A percentile compares a stretch with the other conserved stretches of the same genome.
These are phyloP conservation scores for Xylaria grammica DNA, from an alignment of 495 filamentous ascomycete genomes.

Conservation along the genomic window DNA sequence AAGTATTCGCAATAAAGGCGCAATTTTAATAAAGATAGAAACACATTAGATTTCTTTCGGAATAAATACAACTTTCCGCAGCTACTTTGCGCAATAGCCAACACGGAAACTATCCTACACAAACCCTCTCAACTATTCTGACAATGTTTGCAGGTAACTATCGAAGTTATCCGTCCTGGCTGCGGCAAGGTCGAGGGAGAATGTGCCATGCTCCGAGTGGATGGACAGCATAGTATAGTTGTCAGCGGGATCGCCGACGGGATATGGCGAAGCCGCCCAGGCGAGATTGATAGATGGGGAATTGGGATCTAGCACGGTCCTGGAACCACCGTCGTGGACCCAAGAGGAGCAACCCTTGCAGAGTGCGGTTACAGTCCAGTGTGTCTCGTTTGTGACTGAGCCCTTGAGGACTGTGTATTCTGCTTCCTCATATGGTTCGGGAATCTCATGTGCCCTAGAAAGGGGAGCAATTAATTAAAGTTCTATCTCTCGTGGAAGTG, in stretches of 20 bases:
- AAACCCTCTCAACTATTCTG: neutral
- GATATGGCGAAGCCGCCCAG: conserved; percentile 41
- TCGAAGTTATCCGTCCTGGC: conserved; percentile 47
- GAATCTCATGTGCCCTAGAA: conserved; percentile 31
- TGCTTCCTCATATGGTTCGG: conserved; percentile 32
- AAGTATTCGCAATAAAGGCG: neutral
- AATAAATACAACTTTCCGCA: neutral
- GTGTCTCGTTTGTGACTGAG: conserved; percentile 40
- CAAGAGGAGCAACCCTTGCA: conserved; percentile 44
- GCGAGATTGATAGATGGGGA: conserved; percentile 45
- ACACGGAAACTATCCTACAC: neutral
- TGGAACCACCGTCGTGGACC: conserved; percentile 30
- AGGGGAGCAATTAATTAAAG: neutral
- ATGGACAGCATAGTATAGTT: conserved; percentile 44
- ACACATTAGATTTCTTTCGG: neutral
- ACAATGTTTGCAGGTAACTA: conserved; percentile 6
- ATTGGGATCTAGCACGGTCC: conserved; percentile 39
- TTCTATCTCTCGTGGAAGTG: neutral
- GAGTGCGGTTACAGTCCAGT: conserved; percentile 45
- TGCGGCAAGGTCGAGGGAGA: conserved; percentile 40
- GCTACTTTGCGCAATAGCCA: neutral
- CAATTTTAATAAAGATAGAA: neutral
- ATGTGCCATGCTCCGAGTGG: conserved; percentile 46
- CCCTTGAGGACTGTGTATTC: conserved; percentile 41
- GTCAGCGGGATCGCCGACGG: conserved; percentile 41